Evolutionary conservation across 2,329 filamentous ascomycete genomes (phyloP).

Genomic region (Cercospora sp.): DNA sequence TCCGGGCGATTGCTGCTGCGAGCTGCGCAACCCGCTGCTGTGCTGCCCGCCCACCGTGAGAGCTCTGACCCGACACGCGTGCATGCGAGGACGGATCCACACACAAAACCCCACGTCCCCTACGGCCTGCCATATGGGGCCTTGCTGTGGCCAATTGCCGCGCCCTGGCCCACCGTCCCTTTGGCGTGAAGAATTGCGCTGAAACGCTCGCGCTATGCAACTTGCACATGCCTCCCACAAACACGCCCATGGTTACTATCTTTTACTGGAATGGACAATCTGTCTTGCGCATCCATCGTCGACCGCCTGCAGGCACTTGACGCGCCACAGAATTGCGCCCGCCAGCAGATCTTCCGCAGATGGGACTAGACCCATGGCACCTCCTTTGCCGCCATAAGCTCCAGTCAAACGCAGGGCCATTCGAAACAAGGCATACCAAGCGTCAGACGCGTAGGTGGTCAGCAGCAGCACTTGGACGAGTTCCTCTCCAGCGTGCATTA

Average conservation of each 20-base stretch:
- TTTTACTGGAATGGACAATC: not conserved
- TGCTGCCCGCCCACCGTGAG: not conserved
- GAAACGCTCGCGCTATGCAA: constrained; percentile 8
- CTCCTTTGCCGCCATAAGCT: not conserved
- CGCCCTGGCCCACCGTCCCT: not conserved
- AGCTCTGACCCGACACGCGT: not conserved
- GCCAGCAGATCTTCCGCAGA: constrained; percentile 6
- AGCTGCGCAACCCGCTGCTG: not conserved
- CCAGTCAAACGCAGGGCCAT: not conserved
- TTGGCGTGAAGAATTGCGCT: not conserved
- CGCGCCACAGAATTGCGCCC: not conserved
- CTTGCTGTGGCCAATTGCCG: not conserved
- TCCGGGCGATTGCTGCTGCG: not conserved
- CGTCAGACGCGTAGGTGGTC: not conserved
- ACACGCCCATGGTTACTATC: not conserved
- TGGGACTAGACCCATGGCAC: not conserved
- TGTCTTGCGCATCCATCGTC: not conserved
- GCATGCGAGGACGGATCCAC: not conserved
- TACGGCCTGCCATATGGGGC: not conserved
- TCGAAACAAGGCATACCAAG: not conserved
- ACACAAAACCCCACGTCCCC: not conserved
- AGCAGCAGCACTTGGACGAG: not conserved
- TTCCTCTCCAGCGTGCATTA: not conserved
- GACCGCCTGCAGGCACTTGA: not conserved
- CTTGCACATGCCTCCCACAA: constrained; percentile 6